These are phyloP conservation scores for Sordariomycetes sp. DNA, from an alignment of 2,329 filamentous ascomycete species.

Conservation along the genomic window DNA sequence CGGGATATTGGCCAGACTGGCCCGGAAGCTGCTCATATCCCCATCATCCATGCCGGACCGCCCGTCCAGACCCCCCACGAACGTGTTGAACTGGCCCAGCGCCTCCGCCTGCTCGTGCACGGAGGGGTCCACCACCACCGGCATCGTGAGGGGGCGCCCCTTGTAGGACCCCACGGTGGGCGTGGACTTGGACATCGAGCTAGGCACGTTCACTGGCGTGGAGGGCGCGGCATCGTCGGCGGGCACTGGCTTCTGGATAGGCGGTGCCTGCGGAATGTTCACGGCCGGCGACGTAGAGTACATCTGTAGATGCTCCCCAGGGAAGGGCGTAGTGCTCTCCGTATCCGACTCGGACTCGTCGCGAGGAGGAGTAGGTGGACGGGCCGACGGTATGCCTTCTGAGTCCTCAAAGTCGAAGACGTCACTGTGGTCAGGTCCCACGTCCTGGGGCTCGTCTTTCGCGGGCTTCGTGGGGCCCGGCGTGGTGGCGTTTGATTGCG, in stretches of 20 bases:
- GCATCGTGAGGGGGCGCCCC: conserved; percentile 40
- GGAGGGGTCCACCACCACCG: conserved; percentile 36
- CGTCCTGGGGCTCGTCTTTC: background rate
- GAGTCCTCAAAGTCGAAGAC: conserved; percentile 4
- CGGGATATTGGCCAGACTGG: conserved; percentile 23
- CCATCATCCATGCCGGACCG: conserved; percentile 35
- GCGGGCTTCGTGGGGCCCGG: background rate
- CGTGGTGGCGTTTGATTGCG: background rate
- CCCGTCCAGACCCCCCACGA: conserved; percentile 43
- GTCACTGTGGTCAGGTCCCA: background rate
- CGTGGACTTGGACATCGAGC: conserved; percentile 18
- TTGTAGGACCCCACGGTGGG: conserved; percentile 43
- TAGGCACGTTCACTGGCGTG: conserved; percentile 4
- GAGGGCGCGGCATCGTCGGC: conserved; percentile 13
- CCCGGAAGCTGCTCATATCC: conserved; percentile 31
- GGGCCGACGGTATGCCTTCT: background rate
- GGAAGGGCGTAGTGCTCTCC: background rate
- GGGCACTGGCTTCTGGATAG: background rate
- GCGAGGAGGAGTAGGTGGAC: background rate
- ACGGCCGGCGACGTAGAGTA: conserved; percentile 4
- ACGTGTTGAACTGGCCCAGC: conserved; percentile 35
- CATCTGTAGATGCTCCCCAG: background rate
- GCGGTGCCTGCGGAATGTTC: background rate
- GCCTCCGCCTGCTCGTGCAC: conserved; percentile 36
- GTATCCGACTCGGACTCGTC: background rate